phyloP scores from a whole-genome alignment of 2,329 filamentous ascomycete genomes.

The Diplodia intermedia region DNA sequence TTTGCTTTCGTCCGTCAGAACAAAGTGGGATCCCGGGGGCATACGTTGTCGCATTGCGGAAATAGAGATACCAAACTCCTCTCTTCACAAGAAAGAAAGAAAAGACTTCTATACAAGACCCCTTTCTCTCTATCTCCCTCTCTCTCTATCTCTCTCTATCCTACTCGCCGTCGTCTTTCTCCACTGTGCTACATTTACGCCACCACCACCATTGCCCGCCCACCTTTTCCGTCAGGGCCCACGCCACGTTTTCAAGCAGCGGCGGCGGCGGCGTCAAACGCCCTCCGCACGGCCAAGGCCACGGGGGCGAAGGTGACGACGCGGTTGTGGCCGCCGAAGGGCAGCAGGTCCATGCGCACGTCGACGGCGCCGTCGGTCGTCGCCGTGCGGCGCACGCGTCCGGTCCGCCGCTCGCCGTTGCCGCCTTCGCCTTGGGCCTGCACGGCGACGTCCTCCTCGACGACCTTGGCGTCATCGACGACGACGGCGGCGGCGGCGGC shows the following conservation, averaged over 20 bases:
- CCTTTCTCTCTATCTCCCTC: background rate
- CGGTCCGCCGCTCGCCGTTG: slow-evolving; percentile 36
- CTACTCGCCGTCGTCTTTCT: background rate
- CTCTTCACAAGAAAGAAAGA: slow-evolving; percentile 9
- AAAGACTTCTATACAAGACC: background rate
- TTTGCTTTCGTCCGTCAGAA: background rate
- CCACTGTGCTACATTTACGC: too few relatives aligned
- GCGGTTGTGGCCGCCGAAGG: slow-evolving; percentile 67
- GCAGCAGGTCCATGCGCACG: slow-evolving; percentile 53
- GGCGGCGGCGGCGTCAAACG: slow-evolving; percentile 58
- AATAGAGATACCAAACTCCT: slow-evolving; percentile 31
- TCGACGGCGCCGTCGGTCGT: slow-evolving; percentile 8
- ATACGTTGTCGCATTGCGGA: background rate
- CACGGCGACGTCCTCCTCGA: background rate
- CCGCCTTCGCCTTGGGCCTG: background rate
- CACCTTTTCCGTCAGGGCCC: too few relatives aligned
- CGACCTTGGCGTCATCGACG: slow-evolving; percentile 38
- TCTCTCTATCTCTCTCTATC: background rate
- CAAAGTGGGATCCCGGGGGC: background rate
- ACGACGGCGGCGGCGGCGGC: slow-evolving; percentile 38
- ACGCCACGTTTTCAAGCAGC: background rate
- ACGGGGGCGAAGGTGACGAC: slow-evolving; percentile 71
- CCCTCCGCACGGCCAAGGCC: slow-evolving; percentile 68
- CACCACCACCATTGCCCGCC: too few relatives aligned
- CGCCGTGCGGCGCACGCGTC: slow-evolving; percentile 36